Percentiles rank a stretch among this genome's conserved stretches.
These are phyloP conservation scores for Zygosaccharomyces siamensis DNA, from an alignment of 805 yeast genomes.

Conservation along the genomic window DNA sequence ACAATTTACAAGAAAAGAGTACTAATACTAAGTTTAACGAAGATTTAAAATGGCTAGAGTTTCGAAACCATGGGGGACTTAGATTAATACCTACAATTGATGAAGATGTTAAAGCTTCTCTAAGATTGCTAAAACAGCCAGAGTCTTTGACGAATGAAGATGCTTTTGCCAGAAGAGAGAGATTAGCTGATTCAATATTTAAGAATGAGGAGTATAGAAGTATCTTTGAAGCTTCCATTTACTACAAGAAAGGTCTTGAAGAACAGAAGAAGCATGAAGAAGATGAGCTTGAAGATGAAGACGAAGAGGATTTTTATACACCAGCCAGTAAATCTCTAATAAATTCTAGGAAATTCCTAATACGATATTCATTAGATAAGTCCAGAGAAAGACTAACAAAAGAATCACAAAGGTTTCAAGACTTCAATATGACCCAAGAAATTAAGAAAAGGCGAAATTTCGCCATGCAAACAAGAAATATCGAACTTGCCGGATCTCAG, in stretches of 20 bases:
- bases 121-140: constrained; percentile 54
- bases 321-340: constrained; percentile 61
- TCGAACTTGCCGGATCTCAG: constrained; percentile 62
- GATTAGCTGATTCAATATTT: constrained; percentile 47
- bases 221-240: constrained; percentile 7
- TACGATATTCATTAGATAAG: constrained; percentile 45
- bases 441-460: constrained; percentile 46
- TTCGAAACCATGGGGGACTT: constrained; percentile 26
- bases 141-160: constrained; percentile 55
- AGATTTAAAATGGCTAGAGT: constrained; percentile 24
- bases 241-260: constrained; percentile 2
- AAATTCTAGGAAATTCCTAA: constrained; percentile 47
- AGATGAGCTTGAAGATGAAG: constrained; percentile 43
- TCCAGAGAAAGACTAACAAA: constrained; percentile 41
- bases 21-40: not conserved
- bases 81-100: constrained; percentile 59
- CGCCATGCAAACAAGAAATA: constrained; percentile 32
- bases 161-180: constrained; percentile 51
- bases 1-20: constrained; percentile 19
- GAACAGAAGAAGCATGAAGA: constrained; percentile 17
- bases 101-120: constrained; percentile 48
- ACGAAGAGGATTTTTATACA: constrained; percentile 79
- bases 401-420: constrained; percentile 32
- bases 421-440: constrained; percentile 38
- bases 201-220: constrained; percentile 31